These are phyloP conservation scores for Ganoderma sp. DNA, from an alignment of 1,284 basidiomycete species.

Conservation along the genomic window DNA sequence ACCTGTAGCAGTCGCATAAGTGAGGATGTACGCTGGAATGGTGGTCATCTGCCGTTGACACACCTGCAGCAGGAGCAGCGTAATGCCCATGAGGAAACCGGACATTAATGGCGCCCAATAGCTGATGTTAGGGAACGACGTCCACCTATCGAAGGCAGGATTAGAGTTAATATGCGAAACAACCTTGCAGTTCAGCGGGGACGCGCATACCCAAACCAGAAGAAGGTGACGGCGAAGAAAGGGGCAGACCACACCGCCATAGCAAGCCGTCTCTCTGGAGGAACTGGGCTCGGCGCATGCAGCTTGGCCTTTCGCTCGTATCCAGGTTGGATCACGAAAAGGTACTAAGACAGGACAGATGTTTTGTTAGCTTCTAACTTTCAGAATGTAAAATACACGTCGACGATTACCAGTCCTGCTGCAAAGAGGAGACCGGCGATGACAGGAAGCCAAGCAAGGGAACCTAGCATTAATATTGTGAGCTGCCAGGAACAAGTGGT, in stretches of 20 bases:
- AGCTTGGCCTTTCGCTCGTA: conserved; percentile 54
- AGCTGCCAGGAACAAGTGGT: conserved; percentile 36
- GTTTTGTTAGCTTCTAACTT: not conserved
- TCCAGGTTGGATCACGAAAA: conserved; percentile 58
- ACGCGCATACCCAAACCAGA: conserved; percentile 59
- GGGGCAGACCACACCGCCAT: conserved; percentile 62
- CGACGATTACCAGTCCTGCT: conserved; percentile 34
- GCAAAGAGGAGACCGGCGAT: conserved; percentile 56
- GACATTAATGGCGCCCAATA: conserved; percentile 65
- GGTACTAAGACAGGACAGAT: conserved; percentile 37
- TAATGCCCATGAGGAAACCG: conserved; percentile 57
- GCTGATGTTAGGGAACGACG: conserved; percentile 57
- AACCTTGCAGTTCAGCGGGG: not conserved
- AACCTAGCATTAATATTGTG: conserved; percentile 34
- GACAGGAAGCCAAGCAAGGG: conserved; percentile 57
- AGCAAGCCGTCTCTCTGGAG: conserved; percentile 70
- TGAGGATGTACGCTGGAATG: conserved; percentile 38
- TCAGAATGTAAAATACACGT: conserved; percentile 37
- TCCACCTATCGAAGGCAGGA: conserved; percentile 44
- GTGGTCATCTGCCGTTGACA: conserved; percentile 39
- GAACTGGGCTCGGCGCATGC: conserved; percentile 59
- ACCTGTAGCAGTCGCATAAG: conserved; percentile 39
- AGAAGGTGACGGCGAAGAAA: conserved; percentile 62
- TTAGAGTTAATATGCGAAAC: not conserved
- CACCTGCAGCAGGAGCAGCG: conserved; percentile 54